A percentile compares a stretch with the other conserved stretches of the same genome.
Evolutionary conservation across 257 asterid genomes (phyloP).

Genomic region (Nyctanthes arbortristis): DNA sequence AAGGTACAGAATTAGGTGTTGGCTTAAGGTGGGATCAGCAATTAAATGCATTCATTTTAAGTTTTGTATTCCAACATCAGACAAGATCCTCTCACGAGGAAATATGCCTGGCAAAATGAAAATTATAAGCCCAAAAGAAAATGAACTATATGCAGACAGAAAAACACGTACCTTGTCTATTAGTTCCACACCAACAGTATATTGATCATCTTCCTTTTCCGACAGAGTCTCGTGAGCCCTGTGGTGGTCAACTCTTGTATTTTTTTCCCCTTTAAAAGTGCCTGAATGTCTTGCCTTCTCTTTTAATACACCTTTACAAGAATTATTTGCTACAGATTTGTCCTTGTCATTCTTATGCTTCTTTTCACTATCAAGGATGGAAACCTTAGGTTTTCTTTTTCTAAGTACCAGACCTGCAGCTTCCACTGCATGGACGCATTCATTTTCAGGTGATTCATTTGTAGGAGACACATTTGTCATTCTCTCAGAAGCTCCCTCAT

Average conservation of each 20-base stretch:
- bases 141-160: background rate
- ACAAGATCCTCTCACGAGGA: too few relatives aligned
- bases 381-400: constrained; percentile 49
- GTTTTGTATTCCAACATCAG: too few relatives aligned
- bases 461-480: constrained; percentile 27
- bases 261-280: constrained; percentile 28
- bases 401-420: constrained; percentile 39
- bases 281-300: constrained; percentile 22
- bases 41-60: background rate
- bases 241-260: constrained; percentile 22
- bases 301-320: constrained; percentile 24
- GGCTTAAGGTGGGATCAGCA: background rate
- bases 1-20: too few relatives aligned
- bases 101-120: background rate
- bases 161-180: constrained; percentile 41
- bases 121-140: constrained; percentile 1
- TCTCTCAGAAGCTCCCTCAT: constrained; percentile 37
- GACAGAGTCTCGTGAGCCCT: constrained; percentile 19
- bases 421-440: constrained; percentile 41
- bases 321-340: constrained; percentile 37
- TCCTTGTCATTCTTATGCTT: constrained; percentile 43
- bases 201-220: constrained; percentile 15
- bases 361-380: constrained; percentile 34
- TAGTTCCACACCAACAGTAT: constrained; percentile 26
- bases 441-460: constrained; percentile 36